A percentile compares a stretch with the other conserved stretches of the same genome.
phyloP scores from a whole-genome alignment of 495 filamentous ascomycete genomes.

The Tirmania nivea region DNA sequence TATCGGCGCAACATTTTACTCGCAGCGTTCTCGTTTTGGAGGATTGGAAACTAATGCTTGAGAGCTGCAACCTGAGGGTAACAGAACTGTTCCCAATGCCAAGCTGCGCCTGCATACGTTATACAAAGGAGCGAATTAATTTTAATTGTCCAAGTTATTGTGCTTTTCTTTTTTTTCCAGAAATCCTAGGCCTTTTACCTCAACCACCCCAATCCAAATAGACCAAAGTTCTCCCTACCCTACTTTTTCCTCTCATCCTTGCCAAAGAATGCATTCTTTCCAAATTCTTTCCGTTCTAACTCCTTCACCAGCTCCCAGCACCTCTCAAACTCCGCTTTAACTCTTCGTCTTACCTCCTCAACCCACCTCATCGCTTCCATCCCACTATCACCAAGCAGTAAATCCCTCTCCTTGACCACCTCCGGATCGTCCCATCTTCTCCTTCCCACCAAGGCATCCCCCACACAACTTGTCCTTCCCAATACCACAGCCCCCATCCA shows the following conservation, averaged over 20 bases:
- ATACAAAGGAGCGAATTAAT: too few relatives aligned
- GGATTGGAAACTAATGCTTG: too few relatives aligned
- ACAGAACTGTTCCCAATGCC: too few relatives aligned
- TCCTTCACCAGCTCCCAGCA: background rate
- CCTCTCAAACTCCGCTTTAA: background rate
- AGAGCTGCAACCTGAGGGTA: too few relatives aligned
- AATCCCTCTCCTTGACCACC: background rate
- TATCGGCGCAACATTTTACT: too few relatives aligned
- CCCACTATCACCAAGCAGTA: background rate
- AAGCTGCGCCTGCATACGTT: too few relatives aligned
- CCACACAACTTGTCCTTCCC: background rate
- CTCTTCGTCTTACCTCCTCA: background rate
- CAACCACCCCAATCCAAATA: too few relatives aligned
- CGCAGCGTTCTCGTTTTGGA: too few relatives aligned
- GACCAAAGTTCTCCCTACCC: too few relatives aligned
- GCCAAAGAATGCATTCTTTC: background rate
- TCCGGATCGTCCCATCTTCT: background rate
- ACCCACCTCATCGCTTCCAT: background rate
- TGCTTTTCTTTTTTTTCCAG: too few relatives aligned
- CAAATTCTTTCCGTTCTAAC: background rate
- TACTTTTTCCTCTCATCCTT: background rate
- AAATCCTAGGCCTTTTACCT: too few relatives aligned
- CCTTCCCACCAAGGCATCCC: background rate
- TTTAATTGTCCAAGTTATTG: too few relatives aligned
- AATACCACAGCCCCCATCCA: background rate